phyloP scores from a whole-genome alignment of 768 basidiomycete species.

The Russula dissimulans region DNA sequence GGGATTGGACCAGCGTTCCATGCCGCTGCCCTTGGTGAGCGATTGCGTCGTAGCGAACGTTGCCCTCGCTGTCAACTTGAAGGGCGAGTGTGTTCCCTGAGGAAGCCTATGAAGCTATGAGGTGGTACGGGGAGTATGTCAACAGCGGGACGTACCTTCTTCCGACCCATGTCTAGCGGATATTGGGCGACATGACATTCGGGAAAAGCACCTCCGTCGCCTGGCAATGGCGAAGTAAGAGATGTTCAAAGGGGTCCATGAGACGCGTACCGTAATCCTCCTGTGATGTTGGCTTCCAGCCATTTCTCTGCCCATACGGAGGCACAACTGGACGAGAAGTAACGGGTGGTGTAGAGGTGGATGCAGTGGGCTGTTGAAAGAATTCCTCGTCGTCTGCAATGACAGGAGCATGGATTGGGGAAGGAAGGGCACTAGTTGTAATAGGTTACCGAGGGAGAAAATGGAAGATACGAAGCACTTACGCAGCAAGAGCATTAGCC shows the following conservation, averaged over 20 bases:
- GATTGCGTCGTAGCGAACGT: conserved; percentile 94
- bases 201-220: conserved; percentile 81
- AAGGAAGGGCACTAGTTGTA: conserved; percentile 51
- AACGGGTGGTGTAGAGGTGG: conserved; percentile 29
- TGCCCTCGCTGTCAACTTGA: conserved; percentile 94
- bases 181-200: conserved; percentile 98
- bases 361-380: conserved; percentile 25
- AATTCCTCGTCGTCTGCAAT: conserved; percentile 57
- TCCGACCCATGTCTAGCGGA: conserved; percentile 89
- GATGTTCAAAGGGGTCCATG: conserved; percentile 12
- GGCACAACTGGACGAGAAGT: conserved; percentile 52
- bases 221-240: conserved; percentile 28
- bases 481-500: conserved; percentile 65
- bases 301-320: conserved; percentile 74
- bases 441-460: conserved; percentile 8
- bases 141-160: conserved; percentile 55
- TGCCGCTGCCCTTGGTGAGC: conserved; percentile 89
- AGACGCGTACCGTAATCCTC: conserved; percentile 70
- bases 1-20: conserved; percentile 83
- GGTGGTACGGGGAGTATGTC: background rate
- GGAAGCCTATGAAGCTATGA: conserved; percentile 46
- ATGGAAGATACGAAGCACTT: conserved; percentile 27
- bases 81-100: conserved; percentile 93
- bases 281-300: conserved; percentile 77
- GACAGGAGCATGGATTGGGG: conserved; percentile 46